These are phyloP conservation scores for Ambrosia trifida DNA, from an alignment of 129 eudicot genomes.

Conservation along the genomic window DNA sequence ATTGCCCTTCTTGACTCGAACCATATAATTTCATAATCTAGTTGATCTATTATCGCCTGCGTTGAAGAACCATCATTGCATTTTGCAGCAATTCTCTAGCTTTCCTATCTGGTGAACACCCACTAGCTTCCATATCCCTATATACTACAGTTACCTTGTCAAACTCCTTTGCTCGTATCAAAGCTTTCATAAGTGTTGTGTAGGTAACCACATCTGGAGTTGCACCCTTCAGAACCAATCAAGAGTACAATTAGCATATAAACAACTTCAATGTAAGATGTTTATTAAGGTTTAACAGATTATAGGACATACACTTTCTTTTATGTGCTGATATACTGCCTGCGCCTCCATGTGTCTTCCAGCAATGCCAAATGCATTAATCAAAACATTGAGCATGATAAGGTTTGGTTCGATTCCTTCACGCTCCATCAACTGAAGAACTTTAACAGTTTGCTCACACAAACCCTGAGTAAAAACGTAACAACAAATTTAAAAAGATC, in stretches of 20 bases:
- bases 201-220: constrained; percentile 89
- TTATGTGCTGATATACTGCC: constrained; percentile 66
- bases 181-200: constrained; percentile 83
- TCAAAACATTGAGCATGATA: constrained; percentile 75
- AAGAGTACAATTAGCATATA: constrained; percentile 32
- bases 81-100: constrained; percentile 80
- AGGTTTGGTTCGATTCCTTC: constrained; percentile 89
- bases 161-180: constrained; percentile 70
- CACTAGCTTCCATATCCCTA: constrained; percentile 72
- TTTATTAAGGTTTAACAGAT: constrained; percentile 4
- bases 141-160: constrained; percentile 68
- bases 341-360: constrained; percentile 88
- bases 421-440: constrained; percentile 79
- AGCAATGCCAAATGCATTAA: constrained; percentile 87
- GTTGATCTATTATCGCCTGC: constrained; percentile 21
- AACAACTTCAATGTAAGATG: constrained; percentile 2
- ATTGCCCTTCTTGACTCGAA: neutral
- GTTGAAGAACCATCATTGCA: constrained; percentile 61
- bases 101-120: constrained; percentile 89
- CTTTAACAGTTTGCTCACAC: constrained; percentile 87
- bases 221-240: constrained; percentile 54
- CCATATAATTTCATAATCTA: no score
- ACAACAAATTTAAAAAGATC: neutral
- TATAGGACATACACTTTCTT: constrained; percentile 56
- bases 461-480: constrained; percentile 52